Conservation (phyloP, 371 early-diverging fungal species). For the Syncephalastrum monosporum region DNA sequence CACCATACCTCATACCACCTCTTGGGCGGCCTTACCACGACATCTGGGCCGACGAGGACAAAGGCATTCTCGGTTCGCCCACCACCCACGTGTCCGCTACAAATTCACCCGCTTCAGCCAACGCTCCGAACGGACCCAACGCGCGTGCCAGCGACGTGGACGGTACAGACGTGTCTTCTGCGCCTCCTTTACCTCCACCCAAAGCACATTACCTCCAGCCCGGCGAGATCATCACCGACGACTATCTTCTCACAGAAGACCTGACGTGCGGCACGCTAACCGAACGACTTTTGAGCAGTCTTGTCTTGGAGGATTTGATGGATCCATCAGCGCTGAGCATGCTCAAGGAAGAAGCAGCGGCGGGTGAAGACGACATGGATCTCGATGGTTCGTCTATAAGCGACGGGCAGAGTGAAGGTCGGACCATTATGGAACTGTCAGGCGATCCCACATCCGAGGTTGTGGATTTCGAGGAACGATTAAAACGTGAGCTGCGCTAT, state of each 20-base stretch:
- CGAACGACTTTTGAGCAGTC: conserved; percentile 72
- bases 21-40: conserved; percentile 78
- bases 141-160: not conserved
- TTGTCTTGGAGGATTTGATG: conserved; percentile 62
- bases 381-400: conserved; percentile 4
- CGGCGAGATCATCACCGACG: conserved; percentile 47
- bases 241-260: conserved; percentile 58
- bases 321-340: conserved; percentile 23
- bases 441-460: conserved; percentile 27
- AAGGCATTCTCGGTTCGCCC: conserved; percentile 25
- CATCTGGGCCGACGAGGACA: conserved; percentile 86
- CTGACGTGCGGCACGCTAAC: conserved; percentile 70
- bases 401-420: conserved; percentile 7
- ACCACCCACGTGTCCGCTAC: conserved; percentile 10
- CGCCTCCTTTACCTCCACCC: not conserved
- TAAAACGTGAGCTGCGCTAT: conserved; percentile 78
- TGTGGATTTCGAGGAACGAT: conserved; percentile 73
- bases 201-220: conserved; percentile 22
- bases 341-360: conserved; percentile 19
- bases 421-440: conserved; percentile 22
- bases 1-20: conserved; percentile 68
- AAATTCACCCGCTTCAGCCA: too few species aligned
- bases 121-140: too few species aligned
- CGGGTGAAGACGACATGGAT: conserved; percentile 18
- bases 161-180: conserved; percentile 1